These are phyloP conservation scores for Tolypocladium ophioglossoides DNA, from an alignment of 2,329 filamentous ascomycete genomes.

Conservation along the genomic window DNA sequence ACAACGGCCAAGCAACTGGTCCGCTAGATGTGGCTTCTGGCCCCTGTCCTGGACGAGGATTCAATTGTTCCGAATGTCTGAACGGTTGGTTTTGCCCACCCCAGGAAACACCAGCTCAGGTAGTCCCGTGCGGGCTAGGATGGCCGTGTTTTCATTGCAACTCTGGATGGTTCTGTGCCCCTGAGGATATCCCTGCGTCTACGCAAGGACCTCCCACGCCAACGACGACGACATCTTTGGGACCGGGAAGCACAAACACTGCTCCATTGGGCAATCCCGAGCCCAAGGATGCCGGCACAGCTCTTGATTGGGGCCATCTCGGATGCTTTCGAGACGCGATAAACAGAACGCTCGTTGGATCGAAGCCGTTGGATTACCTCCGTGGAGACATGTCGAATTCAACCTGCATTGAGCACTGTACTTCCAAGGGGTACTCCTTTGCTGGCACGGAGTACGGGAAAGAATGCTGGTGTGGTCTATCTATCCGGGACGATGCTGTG, in stretches of 20 bases:
- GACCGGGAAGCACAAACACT: neutral
- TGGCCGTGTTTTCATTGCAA: conserved; percentile 21
- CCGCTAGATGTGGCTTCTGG: neutral
- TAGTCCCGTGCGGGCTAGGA: conserved; percentile 16
- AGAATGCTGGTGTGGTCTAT: conserved; percentile 41
- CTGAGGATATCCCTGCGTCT: neutral
- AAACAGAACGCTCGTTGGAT: conserved; percentile 10
- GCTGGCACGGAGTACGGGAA: conserved; percentile 38
- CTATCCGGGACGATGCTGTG: conserved; percentile 12
- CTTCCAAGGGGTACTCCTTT: conserved; percentile 24
- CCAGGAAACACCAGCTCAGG: conserved; percentile 18
- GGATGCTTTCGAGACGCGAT: conserved; percentile 21
- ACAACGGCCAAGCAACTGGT: neutral
- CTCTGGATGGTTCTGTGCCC: conserved; percentile 17
- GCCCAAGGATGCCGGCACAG: neutral
- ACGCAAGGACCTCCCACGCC: neutral
- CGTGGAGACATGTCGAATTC: conserved; percentile 34
- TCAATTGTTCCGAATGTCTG: conserved; percentile 17
- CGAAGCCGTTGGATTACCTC: conserved; percentile 14
- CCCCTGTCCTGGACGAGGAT: conserved; percentile 15
- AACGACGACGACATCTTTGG: neutral
- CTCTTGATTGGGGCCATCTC: conserved; percentile 15
- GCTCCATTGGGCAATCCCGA: neutral
- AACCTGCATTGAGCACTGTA: conserved; percentile 37
- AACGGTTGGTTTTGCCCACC: conserved; percentile 22